Conservation (phyloP, 2,329 filamentous ascomycete genomes). For the Colletotrichum eremochloae region DNA sequence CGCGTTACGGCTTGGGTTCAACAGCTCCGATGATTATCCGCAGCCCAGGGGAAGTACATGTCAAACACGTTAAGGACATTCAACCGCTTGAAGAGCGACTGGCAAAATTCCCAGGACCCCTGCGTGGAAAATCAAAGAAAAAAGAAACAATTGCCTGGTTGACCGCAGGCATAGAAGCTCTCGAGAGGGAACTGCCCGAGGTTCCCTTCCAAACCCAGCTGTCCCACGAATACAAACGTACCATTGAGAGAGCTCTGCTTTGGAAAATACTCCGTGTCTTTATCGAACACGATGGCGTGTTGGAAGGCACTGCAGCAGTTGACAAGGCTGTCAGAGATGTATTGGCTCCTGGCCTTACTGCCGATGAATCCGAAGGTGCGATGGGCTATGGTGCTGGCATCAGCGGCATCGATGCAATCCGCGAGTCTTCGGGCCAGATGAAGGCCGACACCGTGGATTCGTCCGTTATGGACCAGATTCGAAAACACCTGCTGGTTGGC, state of each 20-base stretch:
- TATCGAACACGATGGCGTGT: slow-evolving; percentile 85
- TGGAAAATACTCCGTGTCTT: slow-evolving; percentile 89
- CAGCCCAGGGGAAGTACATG: slow-evolving; percentile 83
- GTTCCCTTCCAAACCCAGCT: slow-evolving; percentile 61
- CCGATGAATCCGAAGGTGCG: slow-evolving; percentile 45
- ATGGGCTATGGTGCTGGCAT: slow-evolving; percentile 45
- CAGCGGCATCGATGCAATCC: slow-evolving; percentile 45
- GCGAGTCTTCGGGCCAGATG: slow-evolving; percentile 52
- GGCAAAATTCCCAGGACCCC: slow-evolving; percentile 87
- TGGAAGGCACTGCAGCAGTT: slow-evolving; percentile 80
- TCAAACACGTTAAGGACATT: slow-evolving; percentile 81
- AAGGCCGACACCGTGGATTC: slow-evolving; percentile 78
- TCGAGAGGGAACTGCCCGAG: slow-evolving; percentile 73
- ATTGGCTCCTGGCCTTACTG: slow-evolving; percentile 71
- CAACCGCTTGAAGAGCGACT: slow-evolving; percentile 79
- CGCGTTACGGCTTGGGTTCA: slow-evolving; percentile 84
- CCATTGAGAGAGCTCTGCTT: slow-evolving; percentile 83
- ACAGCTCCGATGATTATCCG: slow-evolving; percentile 83
- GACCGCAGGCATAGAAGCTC: slow-evolving; percentile 76
- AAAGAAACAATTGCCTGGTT: slow-evolving; percentile 92
- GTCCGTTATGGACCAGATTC: slow-evolving; percentile 77
- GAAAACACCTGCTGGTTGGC: slow-evolving; percentile 80
- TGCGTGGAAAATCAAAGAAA: slow-evolving; percentile 93
- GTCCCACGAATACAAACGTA: slow-evolving; percentile 75
- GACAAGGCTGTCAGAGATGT: slow-evolving; percentile 82